Evolutionary conservation across 2,329 filamentous ascomycete species (phyloP), one percentile per base, ranked within the genome.

Genomic region (Huntiella bhutanensis): DNA sequence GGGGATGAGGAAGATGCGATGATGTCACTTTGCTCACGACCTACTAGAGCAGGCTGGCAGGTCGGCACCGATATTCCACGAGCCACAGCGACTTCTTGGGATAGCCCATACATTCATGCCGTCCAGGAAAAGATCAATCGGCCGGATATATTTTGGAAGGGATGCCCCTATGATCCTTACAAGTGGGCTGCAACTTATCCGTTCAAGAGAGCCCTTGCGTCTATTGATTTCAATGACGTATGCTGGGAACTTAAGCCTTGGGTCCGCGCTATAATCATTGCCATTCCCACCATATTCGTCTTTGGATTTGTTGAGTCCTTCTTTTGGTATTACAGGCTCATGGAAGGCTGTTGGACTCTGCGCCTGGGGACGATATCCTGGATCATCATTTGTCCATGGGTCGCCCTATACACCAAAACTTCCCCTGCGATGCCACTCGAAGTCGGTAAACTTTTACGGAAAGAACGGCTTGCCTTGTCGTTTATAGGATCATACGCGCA

Each of bases 311-410:
- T 57, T 19, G 57, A 59, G 45, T 58, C 55, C 13, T 59, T 52
- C 49, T 50, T 56, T 41, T 60, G 59, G 58, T 60, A 58, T 51
- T 51, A 53, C n/a, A 49, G 55, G 16, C 46, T 59, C 43, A 60
- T 60, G 57, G 47, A 51, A 3, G 58, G 59, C 22, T 53, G 55
- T 49, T 43, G 44, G 37, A 50, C 58, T 5, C 50, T 59, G 8
- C 53, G 57, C 11, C 52, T 59, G n/a, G 57, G 56, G n/a, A 59
- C 58, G 15, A 28, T 57, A 15, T 54, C 47, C 49, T 60, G 59
- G 58, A 55, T 56, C 22, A 13, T 54, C 35, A 15, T 58, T 5
- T 51, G 47, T 34, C 50, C 53, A 11, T 48, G 40, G 46, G 43
- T 57, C 47, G 16, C 51, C 41, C 40, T 51, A 51, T 43, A 55